Evolutionary conservation across 768 basidiomycete genomes (phyloP).

Genomic region (Hygrophorus pudorinus): DNA sequence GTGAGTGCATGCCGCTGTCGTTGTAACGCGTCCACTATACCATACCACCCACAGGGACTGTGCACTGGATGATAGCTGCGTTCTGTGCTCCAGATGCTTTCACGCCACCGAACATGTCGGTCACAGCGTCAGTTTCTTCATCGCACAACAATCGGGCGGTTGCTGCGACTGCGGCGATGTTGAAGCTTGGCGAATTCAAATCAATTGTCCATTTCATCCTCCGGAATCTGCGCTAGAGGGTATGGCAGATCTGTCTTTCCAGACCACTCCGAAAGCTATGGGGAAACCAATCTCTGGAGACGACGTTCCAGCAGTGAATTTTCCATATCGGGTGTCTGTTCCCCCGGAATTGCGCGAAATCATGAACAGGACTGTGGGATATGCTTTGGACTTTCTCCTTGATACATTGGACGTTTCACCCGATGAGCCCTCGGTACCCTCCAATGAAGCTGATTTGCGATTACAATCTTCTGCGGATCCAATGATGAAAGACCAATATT

Average conservation of each 20-base stretch:
- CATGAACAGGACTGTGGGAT: slow-evolving; percentile 64
- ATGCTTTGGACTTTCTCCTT: slow-evolving; percentile 74
- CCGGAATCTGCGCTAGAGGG: slow-evolving; percentile 23
- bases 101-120: slow-evolving; percentile 75
- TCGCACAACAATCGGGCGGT: slow-evolving; percentile 84
- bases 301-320: slow-evolving; percentile 54
- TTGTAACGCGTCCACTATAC: slow-evolving; percentile 2
- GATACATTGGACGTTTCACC: slow-evolving; percentile 78
- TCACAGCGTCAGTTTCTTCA: slow-evolving; percentile 91
- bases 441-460: slow-evolving; percentile 58
- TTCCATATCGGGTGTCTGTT: slow-evolving; percentile 43
- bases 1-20: slow-evolving; percentile 37
- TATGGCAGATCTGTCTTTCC: slow-evolving; percentile 7
- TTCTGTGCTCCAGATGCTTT: slow-evolving; percentile 86
- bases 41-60: slow-evolving; percentile 61
- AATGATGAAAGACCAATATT: slow-evolving; percentile 69
- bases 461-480: slow-evolving; percentile 71
- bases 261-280: slow-evolving; percentile 32
- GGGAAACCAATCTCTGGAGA: slow-evolving; percentile 29
- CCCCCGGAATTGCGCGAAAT: slow-evolving; percentile 64
- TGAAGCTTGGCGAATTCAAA: slow-evolving; percentile 70
- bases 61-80: slow-evolving; percentile 80
- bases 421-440: slow-evolving; percentile 62
- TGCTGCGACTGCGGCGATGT: slow-evolving; percentile 94
- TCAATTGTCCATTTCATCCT: slow-evolving; percentile 72